Evolutionary conservation across 805 yeast species (phyloP), one percentile per base, ranked within the genome.

Genomic region (Blastobotrys chiropterorum): DNA sequence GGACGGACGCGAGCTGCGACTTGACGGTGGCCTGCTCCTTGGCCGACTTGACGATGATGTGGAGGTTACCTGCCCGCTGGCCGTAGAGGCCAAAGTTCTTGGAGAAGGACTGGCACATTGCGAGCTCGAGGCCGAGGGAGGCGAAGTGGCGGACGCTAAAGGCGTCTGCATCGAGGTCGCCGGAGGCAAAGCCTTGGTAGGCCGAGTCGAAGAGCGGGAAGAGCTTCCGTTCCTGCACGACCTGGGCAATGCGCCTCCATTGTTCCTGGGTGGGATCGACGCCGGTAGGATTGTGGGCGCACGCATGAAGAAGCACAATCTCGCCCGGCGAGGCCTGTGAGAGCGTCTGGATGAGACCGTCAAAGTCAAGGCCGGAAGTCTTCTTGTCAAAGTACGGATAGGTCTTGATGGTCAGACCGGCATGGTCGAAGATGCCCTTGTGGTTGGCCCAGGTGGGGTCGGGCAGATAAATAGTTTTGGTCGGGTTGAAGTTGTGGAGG

Each of bases 371-470:
- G 2, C 83, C 72, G 70, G 87, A 87, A 52, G 83, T 79, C 17
- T 72, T 75, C 51, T 76, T 73, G 64, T 92, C 79, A 90, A 96
- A 94, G 76, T 94, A 92, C 20, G 96, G 90, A 67, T 94, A 92
- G 15, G 74, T 69, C 38, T 74, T 81, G 40, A 85, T 83, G 58
- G 76, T 72, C 50, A 87, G 74, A 3, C 95, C 96, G 55, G 80
- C 74, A 50, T 78, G 72, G 59, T 78, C 75, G 67, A 90, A 94
- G 59, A 92, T 86, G 67, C 84, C 90, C 67, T 78, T 76, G 72
- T 92, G 99, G 74, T 94, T 94, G 49, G 94, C 96, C 99, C 99
- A 92, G n/a, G 98, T 90, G 59, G 99, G 99, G 53, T 78, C 72
- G 13, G 96, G 86, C 48, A 90, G 65, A 68, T 88, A 89, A 47